Base-by-base conservation (phyloP, 768 basidiomycete species). In the Phylloporus arenicola region DNA sequence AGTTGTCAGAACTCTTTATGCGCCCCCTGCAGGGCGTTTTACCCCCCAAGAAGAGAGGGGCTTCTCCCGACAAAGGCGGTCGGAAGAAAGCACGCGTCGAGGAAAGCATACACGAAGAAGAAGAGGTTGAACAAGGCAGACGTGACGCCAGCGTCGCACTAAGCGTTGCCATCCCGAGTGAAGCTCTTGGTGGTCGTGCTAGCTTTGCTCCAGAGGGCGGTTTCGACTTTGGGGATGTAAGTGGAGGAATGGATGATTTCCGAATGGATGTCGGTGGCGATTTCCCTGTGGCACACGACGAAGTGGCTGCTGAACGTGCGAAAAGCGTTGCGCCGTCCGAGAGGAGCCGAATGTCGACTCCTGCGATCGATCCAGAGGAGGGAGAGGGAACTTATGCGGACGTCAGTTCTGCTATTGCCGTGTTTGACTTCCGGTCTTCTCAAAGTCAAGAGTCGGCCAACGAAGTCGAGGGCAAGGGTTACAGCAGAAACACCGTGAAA, bases 401-500 rank as follows among this genome's bases (percentile, higher is more conserved):
- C 64, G 72, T 75, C 33, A 72, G 77, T 24, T 92, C 89, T 60
- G 86, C 85, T 0, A 88, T 93, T 56, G 83, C 85, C n/a, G 73
- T 80, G 55, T 92, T 94, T 64, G 92, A 92, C 62, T 72, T 75
- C 10, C 76, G 81, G 27, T 80, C 83, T 58, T 72, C 73, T 38
- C 78, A 83, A 60, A 69, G 69, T 51, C 61, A 75, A 50, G 74
- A 79, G 52, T 71, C 75, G 40, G 57, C 64, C 30, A 54, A 57
- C 17, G 78, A 77, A 20, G 70, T 72, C 38, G 84, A 86, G 33
- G 76, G 80, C 39, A 84, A 83, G 57, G 86, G 86, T 0, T 93
- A 88, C 67, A 92, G 90, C 70, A 85, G 82, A 71, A 94, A 94
- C 62, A 96, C 92, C 0, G 75, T 88, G 47, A 90, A 88, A 63